A percentile compares a stretch with the other conserved stretches of the same genome.
phyloP scores from a whole-genome alignment of 2,329 filamentous ascomycete genomes.

The Xylaria sp. region DNA sequence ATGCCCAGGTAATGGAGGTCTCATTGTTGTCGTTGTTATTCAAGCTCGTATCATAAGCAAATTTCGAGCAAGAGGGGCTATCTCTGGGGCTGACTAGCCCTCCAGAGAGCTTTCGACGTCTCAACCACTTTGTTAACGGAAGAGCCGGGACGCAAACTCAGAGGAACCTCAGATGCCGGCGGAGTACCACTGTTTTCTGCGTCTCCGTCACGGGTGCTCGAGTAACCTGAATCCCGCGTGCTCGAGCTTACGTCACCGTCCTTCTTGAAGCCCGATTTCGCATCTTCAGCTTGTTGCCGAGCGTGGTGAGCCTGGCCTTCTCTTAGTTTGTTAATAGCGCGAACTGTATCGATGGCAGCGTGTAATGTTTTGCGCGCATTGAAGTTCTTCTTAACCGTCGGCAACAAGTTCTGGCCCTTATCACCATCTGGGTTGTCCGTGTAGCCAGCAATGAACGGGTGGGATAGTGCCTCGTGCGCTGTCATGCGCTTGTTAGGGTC shows the following conservation, averaged over 20 bases:
- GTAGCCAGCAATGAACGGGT: constrained; percentile 58
- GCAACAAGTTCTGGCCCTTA: constrained; percentile 58
- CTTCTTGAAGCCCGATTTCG: constrained; percentile 36
- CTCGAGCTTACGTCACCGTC: constrained; percentile 42
- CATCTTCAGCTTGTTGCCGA: constrained; percentile 47
- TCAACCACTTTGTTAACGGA: constrained; percentile 54
- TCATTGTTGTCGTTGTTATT: constrained; percentile 4
- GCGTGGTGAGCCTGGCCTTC: constrained; percentile 52
- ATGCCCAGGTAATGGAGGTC: not conserved
- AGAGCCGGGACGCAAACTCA: constrained; percentile 50
- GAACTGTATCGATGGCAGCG: constrained; percentile 65
- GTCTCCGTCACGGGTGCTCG: constrained; percentile 39
- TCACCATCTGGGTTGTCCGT: constrained; percentile 41
- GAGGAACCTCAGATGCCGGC: constrained; percentile 38
- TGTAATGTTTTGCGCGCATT: constrained; percentile 64
- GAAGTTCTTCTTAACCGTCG: constrained; percentile 69
- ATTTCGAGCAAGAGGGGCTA: constrained; percentile 15
- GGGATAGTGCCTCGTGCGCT: constrained; percentile 69
- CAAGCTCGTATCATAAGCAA: constrained; percentile 8
- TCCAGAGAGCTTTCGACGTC: constrained; percentile 61
- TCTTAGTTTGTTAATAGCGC: constrained; percentile 65
- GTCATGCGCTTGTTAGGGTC: constrained; percentile 86
- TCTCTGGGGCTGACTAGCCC: constrained; percentile 30
- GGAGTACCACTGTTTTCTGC: constrained; percentile 45
- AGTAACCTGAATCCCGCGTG: constrained; percentile 46